Evolutionary conservation across 192 early-diverging fungal species (phyloP).

Genomic region (Chytriomyces confervae): DNA sequence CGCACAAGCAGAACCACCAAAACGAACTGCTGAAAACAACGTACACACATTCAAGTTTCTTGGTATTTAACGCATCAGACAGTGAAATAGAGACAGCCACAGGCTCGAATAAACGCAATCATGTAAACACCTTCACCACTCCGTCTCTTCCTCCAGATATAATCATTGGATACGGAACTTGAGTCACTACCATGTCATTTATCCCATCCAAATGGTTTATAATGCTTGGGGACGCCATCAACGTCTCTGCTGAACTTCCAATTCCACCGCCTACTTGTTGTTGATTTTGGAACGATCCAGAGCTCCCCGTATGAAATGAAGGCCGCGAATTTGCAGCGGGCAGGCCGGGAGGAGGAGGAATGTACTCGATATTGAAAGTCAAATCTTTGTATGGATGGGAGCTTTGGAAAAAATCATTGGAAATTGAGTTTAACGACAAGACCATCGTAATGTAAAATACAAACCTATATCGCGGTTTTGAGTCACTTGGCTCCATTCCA

Average conservation of each 20-base stretch:
- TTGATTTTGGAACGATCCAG: conserved; percentile 41
- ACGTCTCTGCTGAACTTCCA: conserved; percentile 13
- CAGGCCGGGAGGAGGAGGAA: conserved; percentile 36
- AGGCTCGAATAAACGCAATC: not conserved
- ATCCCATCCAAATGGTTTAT: conserved; percentile 77
- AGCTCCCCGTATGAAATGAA: conserved; percentile 30
- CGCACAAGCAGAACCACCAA: too few relatives aligned
- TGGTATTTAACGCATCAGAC: too few relatives aligned
- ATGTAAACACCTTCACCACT: conserved; percentile 65
- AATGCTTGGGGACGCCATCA: conserved; percentile 41
- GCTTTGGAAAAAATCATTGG: conserved; percentile 37
- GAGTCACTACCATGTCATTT: conserved; percentile 69
- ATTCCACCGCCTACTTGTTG: conserved; percentile 20
- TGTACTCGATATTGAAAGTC: conserved; percentile 63
- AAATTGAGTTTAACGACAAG: not conserved
- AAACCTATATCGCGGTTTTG: conserved; percentile 69
- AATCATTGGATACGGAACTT: conserved; percentile 76
- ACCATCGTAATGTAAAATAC: not conserved
- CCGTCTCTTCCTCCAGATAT: conserved; percentile 79
- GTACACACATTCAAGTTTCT: too few relatives aligned
- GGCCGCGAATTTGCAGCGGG: conserved; percentile 18
- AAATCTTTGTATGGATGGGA: conserved; percentile 63
- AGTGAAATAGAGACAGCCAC: too few relatives aligned
- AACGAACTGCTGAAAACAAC: too few relatives aligned
- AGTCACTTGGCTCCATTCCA: conserved; percentile 62